Evolutionary conservation across 805 yeast species (phyloP).

Genomic region (Wickerhamomyces kurtzmanii): DNA sequence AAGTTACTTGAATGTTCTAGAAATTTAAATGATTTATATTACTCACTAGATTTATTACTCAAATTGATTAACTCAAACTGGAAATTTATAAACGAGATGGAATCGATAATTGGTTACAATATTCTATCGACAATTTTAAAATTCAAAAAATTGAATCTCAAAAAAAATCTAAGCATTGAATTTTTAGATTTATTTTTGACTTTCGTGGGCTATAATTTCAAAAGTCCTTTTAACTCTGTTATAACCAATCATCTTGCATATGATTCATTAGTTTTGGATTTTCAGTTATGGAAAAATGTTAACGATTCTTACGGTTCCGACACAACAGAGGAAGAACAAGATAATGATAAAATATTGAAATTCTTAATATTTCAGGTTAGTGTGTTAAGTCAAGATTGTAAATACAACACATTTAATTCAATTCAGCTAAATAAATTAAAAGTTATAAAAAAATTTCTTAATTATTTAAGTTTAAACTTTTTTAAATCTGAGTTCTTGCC

Average conservation of each 20-base stretch:
- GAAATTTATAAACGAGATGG: slow-evolving; percentile 48
- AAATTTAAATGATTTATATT: slow-evolving; percentile 21
- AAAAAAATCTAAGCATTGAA: slow-evolving; percentile 22
- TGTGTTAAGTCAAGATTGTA: slow-evolving; percentile 43
- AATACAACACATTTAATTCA: slow-evolving; percentile 38
- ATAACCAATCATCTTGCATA: slow-evolving; percentile 49
- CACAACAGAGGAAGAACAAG: slow-evolving; percentile 5
- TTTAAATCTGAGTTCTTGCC: slow-evolving; percentile 28
- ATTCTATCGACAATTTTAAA: slow-evolving; percentile 44
- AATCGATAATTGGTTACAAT: slow-evolving; percentile 49
- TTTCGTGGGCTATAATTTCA: slow-evolving; percentile 46
- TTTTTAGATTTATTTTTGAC: slow-evolving; percentile 38
- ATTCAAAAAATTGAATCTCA: slow-evolving; percentile 24
- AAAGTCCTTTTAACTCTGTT: slow-evolving; percentile 43
- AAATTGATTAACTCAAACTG: slow-evolving; percentile 34
- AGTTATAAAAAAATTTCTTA: slow-evolving; percentile 23
- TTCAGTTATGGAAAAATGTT: slow-evolving; percentile 43
- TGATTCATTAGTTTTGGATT: slow-evolving; percentile 47
- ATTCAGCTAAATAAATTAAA: slow-evolving; percentile 44
- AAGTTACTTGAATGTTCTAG: slow-evolving; percentile 34
- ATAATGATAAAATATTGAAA: slow-evolving; percentile 32
- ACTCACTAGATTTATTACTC: slow-evolving; percentile 31
- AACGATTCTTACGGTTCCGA: too few species aligned
- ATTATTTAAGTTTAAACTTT: slow-evolving; percentile 16
- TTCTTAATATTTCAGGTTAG: slow-evolving; percentile 49